Percentiles rank a stretch among this genome's conserved stretches.
Conservation (phyloP, 495 filamentous ascomycete species). For the Aspergillus sclerotioniger region DNA sequence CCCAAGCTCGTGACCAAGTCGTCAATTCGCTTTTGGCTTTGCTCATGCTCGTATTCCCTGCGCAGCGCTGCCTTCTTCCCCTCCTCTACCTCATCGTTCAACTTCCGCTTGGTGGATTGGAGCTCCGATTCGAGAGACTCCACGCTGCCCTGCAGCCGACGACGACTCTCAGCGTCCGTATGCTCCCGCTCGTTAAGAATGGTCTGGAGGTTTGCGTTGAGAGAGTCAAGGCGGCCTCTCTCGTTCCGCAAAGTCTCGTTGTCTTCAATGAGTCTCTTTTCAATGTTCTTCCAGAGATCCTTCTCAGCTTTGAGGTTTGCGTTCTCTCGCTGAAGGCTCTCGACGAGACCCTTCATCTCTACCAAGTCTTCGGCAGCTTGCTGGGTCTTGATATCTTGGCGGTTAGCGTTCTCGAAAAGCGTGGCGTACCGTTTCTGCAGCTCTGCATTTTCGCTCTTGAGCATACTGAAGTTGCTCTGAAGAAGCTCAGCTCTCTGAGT, state of each 20-base stretch:
- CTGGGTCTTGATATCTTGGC: conserved; percentile 84
- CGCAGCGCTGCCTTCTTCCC: conserved; percentile 72
- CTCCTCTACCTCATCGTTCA: conserved; percentile 81
- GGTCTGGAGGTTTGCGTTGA: conserved; percentile 77
- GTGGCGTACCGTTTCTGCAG: conserved; percentile 74
- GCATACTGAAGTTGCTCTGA: conserved; percentile 78
- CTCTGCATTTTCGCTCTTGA: conserved; percentile 80
- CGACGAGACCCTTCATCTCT: conserved; percentile 73
- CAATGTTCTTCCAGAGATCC: conserved; percentile 85
- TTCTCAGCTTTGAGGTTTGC: conserved; percentile 93
- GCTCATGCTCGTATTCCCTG: conserved; percentile 83
- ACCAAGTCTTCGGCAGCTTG: conserved; percentile 92
- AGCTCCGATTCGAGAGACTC: conserved; percentile 79
- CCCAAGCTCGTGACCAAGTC: conserved; percentile 79
- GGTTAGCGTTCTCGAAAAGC: conserved; percentile 76
- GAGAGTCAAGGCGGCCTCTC: conserved; percentile 70
- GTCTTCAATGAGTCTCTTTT: conserved; percentile 80
- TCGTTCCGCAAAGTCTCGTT: conserved; percentile 83
- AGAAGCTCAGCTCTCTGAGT: conserved; percentile 84
- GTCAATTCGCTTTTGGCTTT: conserved; percentile 83
- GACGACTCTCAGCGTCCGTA: conserved; percentile 73
- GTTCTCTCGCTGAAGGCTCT: conserved; percentile 86
- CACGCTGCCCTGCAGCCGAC: conserved; percentile 70
- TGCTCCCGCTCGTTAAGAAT: conserved; percentile 89
- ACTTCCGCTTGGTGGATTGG: conserved; percentile 72